Evolutionary conservation across 441 rosid species (phyloP), one percentile per base, ranked within the genome.

Genomic region (Macaranga tanarius): DNA sequence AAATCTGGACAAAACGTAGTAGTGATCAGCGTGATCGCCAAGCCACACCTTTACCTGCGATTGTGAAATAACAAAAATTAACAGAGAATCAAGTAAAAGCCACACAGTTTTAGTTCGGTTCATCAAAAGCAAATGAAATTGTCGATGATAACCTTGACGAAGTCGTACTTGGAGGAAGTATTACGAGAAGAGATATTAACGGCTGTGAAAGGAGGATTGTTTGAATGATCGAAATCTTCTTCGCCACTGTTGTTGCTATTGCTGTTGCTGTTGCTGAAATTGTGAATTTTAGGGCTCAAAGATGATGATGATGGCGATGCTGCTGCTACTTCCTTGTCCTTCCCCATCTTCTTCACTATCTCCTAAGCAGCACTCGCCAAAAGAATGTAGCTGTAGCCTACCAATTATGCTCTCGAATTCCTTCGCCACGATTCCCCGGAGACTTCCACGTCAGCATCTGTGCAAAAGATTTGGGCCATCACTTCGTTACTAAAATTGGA

Each of bases 41-140:
- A 93, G 85, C 99, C 99, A 95, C 60, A 93, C 99, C 76, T 93
- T 95, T 44, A 95, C 97, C 99, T 95, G 82, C 25, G 10, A n/a
- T 40, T 4, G 4, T 15, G 23, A 44, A 2, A 47, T 19, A 47
- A 71, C n/a, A 67, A 52, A 52, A 28, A 75, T 25, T 67, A 65
- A 23, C 15, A 1, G n/a, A n/a, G 7, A 11, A 16, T 22, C 22
- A 10, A 20, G 44, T 28, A 56, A 17, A 60, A 15, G 2, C 58
- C 55, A 71, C n/a, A 31, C 48, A 20, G 7, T 34, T 34, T 3
- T 23, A 20, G 60, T 2, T 59, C 17, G 48, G 48, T 62, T 40
- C 2, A 50, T 42, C 17, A 25, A 34, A 16, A 54, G 1, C 17
- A 23, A 25, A n/a, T 0, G 65, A 28, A 42, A 58, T 31, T 34